Evolutionary conservation across 257 asterid species (phyloP).

Genomic region (Fraxinus excelsior): DNA sequence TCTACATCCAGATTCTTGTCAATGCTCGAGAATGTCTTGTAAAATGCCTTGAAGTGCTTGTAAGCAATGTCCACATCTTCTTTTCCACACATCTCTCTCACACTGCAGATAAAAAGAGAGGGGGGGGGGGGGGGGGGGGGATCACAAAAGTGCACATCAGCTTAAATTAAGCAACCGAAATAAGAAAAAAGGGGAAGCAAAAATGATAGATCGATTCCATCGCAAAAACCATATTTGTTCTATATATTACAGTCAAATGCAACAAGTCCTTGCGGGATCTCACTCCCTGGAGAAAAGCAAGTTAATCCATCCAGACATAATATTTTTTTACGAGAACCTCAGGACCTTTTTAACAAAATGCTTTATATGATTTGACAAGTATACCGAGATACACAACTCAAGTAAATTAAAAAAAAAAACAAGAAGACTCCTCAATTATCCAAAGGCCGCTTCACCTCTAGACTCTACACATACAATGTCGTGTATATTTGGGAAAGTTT

Average conservation of each 20-base stretch:
- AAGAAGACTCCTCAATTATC: no score
- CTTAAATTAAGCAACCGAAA: background rate
- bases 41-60: constrained; percentile 95
- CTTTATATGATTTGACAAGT: background rate
- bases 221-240: no score
- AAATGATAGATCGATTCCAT: no score
- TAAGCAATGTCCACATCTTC: constrained; percentile 89
- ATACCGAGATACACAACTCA: no score
- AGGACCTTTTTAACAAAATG: background rate
- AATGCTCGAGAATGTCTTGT: constrained; percentile 69
- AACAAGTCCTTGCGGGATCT: no score
- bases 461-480: background rate
- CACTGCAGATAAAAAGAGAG: constrained; percentile 45
- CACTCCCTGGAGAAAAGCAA: no score
- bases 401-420: no score
- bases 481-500: no score
- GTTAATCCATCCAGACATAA: background rate
- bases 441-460: background rate
- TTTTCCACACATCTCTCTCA: constrained; percentile 91
- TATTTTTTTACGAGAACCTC: background rate
- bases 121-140: background rate
- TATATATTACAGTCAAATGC: no score
- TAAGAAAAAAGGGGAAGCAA: no score
- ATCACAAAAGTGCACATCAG: background rate
- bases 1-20: constrained; percentile 75